Conservation (phyloP, 2,329 filamentous ascomycete genomes). For the Coniella vitis region DNA sequence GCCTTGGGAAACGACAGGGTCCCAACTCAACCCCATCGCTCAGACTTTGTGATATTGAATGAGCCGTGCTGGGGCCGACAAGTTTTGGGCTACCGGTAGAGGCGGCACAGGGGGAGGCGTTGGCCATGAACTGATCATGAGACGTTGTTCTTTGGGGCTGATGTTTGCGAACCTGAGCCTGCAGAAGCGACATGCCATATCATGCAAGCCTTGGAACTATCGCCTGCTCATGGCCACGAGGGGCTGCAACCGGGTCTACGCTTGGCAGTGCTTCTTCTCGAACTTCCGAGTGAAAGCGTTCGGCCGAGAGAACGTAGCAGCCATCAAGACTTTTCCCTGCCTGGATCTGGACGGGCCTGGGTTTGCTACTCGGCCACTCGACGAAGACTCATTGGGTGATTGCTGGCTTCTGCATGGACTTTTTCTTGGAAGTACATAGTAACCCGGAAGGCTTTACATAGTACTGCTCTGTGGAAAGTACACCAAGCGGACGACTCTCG, state of each 20-base stretch:
- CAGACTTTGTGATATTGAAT: too few species aligned
- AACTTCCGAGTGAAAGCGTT: neutral
- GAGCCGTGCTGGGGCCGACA: too few species aligned
- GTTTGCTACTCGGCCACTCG: too few species aligned
- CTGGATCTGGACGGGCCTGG: neutral
- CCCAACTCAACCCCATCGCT: too few species aligned
- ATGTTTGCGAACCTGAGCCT: too few species aligned
- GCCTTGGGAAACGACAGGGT: too few species aligned
- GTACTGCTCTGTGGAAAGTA: too few species aligned
- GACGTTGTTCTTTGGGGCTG: too few species aligned
- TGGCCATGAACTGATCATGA: too few species aligned
- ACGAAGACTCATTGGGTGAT: neutral
- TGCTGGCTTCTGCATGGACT: neutral
- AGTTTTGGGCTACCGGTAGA: too few species aligned
- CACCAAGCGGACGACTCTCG: slow-evolving; percentile 12
- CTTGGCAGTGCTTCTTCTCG: neutral
- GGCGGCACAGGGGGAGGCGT: too few species aligned
- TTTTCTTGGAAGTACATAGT: neutral
- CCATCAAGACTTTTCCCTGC: neutral
- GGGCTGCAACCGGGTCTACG: neutral
- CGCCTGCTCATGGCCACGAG: neutral
- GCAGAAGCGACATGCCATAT: neutral
- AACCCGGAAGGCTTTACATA: slow-evolving; percentile 10
- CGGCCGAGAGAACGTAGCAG: neutral
- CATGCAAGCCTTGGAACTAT: neutral